Evolutionary conservation across 768 basidiomycete species (phyloP).

Genomic region (Lactarius hengduanensis): DNA sequence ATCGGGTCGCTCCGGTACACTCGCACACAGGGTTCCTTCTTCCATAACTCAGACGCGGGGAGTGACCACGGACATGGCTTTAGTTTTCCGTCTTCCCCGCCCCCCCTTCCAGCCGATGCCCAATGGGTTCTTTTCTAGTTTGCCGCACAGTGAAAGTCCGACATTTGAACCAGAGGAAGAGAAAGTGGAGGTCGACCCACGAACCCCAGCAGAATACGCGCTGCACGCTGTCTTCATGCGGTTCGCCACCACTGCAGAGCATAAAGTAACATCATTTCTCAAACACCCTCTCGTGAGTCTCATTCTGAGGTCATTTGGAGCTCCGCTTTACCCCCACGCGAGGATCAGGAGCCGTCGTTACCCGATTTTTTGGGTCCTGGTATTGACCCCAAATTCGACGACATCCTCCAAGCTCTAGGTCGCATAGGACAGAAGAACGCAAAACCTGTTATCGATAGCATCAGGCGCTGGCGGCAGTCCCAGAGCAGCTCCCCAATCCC

Average conservation of each 20-base stretch:
- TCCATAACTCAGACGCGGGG: conserved; percentile 66
- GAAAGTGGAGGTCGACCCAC: conserved; percentile 65
- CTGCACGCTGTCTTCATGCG: conserved; percentile 85
- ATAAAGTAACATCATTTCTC: conserved; percentile 75
- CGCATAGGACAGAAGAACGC: conserved; percentile 83
- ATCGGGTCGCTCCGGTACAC: conserved; percentile 68
- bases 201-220: conserved; percentile 85
- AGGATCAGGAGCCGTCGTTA: conserved; percentile 73
- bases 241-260: conserved; percentile 77
- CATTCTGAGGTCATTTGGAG: background rate
- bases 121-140: conserved; percentile 48
- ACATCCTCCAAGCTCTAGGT: conserved; percentile 78
- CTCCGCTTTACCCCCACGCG: background rate
- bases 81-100: conserved; percentile 53
- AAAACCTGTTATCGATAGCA: conserved; percentile 80
- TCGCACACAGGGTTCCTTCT: conserved; percentile 76
- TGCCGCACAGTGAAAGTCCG: conserved; percentile 48
- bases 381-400: conserved; percentile 78
- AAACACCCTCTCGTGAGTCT: conserved; percentile 60
- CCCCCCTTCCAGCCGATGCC: conserved; percentile 81
- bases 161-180: conserved; percentile 54
- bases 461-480: conserved; percentile 82
- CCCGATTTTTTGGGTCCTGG: conserved; percentile 66
- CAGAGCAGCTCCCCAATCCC: conserved; percentile 60
- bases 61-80: conserved; percentile 59